Percentiles rank a stretch among this genome's conserved stretches.
Evolutionary conservation across 179 eudicot species (phyloP).

Genomic region (Pouteria campechiana): DNA sequence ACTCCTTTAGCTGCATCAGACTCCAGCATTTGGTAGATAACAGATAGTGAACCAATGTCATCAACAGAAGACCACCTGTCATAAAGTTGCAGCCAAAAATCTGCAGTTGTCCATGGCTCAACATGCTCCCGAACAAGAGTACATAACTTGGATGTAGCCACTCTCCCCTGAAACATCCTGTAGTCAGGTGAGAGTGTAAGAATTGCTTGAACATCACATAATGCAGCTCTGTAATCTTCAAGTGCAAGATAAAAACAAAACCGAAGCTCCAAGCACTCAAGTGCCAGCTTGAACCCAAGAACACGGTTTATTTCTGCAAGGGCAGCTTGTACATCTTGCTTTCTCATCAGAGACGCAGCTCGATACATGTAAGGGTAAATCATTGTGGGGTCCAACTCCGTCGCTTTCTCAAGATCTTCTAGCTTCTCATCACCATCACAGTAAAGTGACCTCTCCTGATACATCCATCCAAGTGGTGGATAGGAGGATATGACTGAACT

Average conservation of each 20-base stretch:
- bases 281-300: slow-evolving; percentile 84
- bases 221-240: slow-evolving; percentile 73
- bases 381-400: slow-evolving; percentile 86
- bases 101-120: slow-evolving; percentile 82
- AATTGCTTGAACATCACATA: slow-evolving; percentile 82
- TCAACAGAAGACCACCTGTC: slow-evolving; percentile 95
- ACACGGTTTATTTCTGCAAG: slow-evolving; percentile 74
- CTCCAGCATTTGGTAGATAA: slow-evolving; percentile 93
- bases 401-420: slow-evolving; percentile 77
- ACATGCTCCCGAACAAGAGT: slow-evolving; percentile 76
- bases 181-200: slow-evolving; percentile 77
- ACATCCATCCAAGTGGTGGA: slow-evolving; percentile 88
- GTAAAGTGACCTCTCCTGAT: slow-evolving; percentile 92
- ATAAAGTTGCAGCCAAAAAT: slow-evolving; percentile 91
- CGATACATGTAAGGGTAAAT: slow-evolving; percentile 95
- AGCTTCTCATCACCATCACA: slow-evolving; percentile 51
- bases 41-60: slow-evolving; percentile 93
- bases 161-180: slow-evolving; percentile 81
- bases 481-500: slow-evolving; percentile 45
- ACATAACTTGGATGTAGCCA: slow-evolving; percentile 66
- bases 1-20: slow-evolving; percentile 92
- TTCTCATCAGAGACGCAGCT: slow-evolving; percentile 77
- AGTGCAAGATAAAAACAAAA: slow-evolving; percentile 79
- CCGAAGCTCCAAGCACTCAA: slow-evolving; percentile 90
- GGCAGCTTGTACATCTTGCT: slow-evolving; percentile 58